A percentile compares a stretch with the other conserved stretches of the same genome.
Conservation (phyloP, 2,329 filamentous ascomycete genomes). For the Mycogone perniciosa region DNA sequence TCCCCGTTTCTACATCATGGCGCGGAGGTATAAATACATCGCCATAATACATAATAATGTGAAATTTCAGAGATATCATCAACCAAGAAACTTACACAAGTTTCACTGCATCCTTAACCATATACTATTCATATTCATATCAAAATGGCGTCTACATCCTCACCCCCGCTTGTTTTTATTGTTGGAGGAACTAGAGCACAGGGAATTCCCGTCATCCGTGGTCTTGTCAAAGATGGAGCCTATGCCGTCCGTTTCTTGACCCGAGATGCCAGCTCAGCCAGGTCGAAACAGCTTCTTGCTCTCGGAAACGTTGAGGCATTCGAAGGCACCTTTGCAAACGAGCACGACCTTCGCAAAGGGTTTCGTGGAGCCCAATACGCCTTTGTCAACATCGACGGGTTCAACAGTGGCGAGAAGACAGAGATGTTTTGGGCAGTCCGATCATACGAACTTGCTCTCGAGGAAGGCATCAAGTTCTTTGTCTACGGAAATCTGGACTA, state of each 20-base stretch:
- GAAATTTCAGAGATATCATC: no score
- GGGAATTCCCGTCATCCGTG: slow-evolving; percentile 40
- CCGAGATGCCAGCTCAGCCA: slow-evolving; percentile 34
- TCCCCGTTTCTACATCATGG: no score
- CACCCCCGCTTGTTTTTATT: slow-evolving; percentile 26
- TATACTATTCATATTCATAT: not conserved
- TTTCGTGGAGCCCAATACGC: slow-evolving; percentile 41
- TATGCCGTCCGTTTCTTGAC: slow-evolving; percentile 44
- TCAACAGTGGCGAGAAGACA: slow-evolving; percentile 45
- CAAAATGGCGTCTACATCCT: not conserved
- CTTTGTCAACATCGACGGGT: slow-evolving; percentile 49
- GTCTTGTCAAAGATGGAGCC: slow-evolving; percentile 33
- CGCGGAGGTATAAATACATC: no score
- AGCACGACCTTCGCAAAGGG: slow-evolving; percentile 36
- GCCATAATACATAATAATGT: no score
- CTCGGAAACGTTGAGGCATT: slow-evolving; percentile 42
- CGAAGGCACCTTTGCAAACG: slow-evolving; percentile 41
- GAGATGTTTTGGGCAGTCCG: slow-evolving; percentile 44
- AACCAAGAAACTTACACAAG: not conserved
- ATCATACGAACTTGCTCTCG: slow-evolving; percentile 35
- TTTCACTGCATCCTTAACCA: not conserved
- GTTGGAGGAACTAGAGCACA: slow-evolving; percentile 48
- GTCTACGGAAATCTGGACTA: slow-evolving; percentile 46
- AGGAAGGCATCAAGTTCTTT: slow-evolving; percentile 37
- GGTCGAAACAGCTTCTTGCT: slow-evolving; percentile 35